These are phyloP conservation scores for Coemansia sp. DNA, from an alignment of 192 early-diverging fungal genomes.

Conservation along the genomic window DNA sequence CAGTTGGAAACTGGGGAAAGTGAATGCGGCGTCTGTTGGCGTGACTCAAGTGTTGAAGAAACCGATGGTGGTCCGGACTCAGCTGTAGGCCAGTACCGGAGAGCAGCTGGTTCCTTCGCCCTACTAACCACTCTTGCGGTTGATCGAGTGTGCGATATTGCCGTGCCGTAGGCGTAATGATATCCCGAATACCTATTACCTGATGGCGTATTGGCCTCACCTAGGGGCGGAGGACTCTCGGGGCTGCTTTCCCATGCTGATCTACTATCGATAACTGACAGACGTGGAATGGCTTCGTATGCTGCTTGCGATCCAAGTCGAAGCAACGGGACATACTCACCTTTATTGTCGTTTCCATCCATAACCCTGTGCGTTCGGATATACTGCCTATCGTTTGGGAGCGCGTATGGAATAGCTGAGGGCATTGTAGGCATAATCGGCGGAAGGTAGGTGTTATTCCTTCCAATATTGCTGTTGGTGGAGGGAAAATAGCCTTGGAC, in stretches of 20 bases:
- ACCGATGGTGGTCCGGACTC: conserved; percentile 10
- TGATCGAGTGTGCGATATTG: conserved; percentile 29
- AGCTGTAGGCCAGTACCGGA: background rate
- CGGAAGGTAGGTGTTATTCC: background rate
- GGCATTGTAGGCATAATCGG: conserved; percentile 15
- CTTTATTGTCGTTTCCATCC: background rate
- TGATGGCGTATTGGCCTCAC: background rate
- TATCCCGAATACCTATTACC: background rate
- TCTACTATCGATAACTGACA: background rate
- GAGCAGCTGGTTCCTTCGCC: background rate
- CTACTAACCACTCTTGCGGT: conserved; percentile 16
- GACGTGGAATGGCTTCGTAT: background rate
- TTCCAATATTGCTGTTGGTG: background rate
- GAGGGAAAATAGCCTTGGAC: background rate
- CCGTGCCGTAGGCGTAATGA: conserved; percentile 8
- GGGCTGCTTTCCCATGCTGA: background rate
- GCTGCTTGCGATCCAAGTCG: background rate
- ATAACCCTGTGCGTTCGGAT: background rate
- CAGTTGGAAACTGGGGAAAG: conserved; percentile 32
- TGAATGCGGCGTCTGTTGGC: conserved; percentile 22
- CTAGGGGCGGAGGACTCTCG: background rate
- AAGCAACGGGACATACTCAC: background rate
- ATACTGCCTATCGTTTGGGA: background rate
- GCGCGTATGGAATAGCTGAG: conserved; percentile 2
- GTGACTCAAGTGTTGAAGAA: conserved; percentile 15